These are phyloP conservation scores for Begonia fuchsioides DNA, from an alignment of 306 rosid genomes.

Conservation along the genomic window DNA sequence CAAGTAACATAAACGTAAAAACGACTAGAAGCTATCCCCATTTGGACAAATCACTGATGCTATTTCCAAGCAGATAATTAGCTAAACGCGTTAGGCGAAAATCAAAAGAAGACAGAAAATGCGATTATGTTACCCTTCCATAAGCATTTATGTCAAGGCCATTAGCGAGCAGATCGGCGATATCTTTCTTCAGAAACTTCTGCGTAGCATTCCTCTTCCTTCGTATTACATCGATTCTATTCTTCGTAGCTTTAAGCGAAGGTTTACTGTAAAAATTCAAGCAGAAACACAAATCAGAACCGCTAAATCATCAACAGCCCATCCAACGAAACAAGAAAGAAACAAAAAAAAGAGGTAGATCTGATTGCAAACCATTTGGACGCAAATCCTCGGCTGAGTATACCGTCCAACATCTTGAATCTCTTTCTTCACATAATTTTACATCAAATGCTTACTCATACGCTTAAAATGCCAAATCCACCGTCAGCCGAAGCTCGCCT, in stretches of 20 bases:
- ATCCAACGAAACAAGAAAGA: constrained; percentile 3
- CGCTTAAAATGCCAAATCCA: constrained; percentile 13
- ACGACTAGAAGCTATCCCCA: too few species aligned
- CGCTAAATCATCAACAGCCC: neutral
- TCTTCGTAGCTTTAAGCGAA: constrained; percentile 61
- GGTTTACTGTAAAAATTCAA: constrained; percentile 41
- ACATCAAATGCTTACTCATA: constrained; percentile 13
- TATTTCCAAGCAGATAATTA: neutral
- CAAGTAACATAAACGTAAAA: too few species aligned
- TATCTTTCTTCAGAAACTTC: constrained; percentile 76
- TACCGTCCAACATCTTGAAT: constrained; percentile 48
- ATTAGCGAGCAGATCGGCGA: constrained; percentile 74
- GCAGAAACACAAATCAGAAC: constrained; percentile 4
- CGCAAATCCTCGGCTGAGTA: constrained; percentile 77
- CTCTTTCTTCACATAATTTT: constrained; percentile 11
- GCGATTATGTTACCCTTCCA: constrained; percentile 46
- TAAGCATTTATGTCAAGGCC: constrained; percentile 72
- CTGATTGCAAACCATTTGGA: constrained; percentile 51
- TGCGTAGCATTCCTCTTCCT: constrained; percentile 87
- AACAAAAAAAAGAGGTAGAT: constrained; percentile 11
- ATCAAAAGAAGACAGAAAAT: constrained; percentile 4
- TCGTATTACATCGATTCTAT: constrained; percentile 86
- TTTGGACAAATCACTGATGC: too few species aligned
- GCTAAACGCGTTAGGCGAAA: neutral
- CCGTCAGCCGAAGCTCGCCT: constrained; percentile 12